Conservation (phyloP, 1,139 yeast species). For the Groenewaldozyma auringiensis region DNA sequence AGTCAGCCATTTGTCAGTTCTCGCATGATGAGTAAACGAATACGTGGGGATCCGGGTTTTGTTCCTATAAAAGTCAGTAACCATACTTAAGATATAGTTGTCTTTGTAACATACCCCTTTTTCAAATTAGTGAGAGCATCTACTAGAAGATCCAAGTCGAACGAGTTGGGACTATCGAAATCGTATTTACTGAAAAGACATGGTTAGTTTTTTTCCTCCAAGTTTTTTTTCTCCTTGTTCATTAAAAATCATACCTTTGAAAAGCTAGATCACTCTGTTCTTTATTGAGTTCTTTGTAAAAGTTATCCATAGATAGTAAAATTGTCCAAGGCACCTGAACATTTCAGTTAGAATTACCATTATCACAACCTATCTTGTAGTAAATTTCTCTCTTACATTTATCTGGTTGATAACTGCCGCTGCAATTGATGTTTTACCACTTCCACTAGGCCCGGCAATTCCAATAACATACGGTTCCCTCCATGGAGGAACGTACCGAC, state of each 20-base stretch:
- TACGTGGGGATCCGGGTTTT: constrained; percentile 77
- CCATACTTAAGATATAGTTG: no score
- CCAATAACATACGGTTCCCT: constrained; percentile 92
- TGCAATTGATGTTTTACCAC: constrained; percentile 93
- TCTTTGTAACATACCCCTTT: constrained; percentile 38
- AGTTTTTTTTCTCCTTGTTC: constrained; percentile 14
- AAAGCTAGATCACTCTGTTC: constrained; percentile 63
- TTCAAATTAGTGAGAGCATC: constrained; percentile 59
- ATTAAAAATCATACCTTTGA: constrained; percentile 21
- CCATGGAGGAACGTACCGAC: constrained; percentile 69
- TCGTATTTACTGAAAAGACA: constrained; percentile 49
- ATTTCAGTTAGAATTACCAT: background rate
- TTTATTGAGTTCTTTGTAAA: constrained; percentile 62
- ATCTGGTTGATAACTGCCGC: constrained; percentile 70
- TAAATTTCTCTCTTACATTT: constrained; percentile 26
- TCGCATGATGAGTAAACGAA: constrained; percentile 66
- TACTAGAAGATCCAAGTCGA: constrained; percentile 68
- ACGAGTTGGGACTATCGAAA: constrained; percentile 76
- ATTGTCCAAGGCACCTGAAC: constrained; percentile 89
- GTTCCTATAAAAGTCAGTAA: constrained; percentile 15
- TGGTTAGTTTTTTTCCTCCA: background rate
- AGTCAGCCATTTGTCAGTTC: constrained; percentile 61
- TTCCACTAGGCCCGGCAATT: constrained; percentile 89
- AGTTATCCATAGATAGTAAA: constrained; percentile 82
- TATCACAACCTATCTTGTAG: background rate